Percentiles rank a stretch among this genome's conserved stretches.
These are phyloP conservation scores for Deinandra increscens DNA, from an alignment of 129 eudicot genomes.

Conservation along the genomic window DNA sequence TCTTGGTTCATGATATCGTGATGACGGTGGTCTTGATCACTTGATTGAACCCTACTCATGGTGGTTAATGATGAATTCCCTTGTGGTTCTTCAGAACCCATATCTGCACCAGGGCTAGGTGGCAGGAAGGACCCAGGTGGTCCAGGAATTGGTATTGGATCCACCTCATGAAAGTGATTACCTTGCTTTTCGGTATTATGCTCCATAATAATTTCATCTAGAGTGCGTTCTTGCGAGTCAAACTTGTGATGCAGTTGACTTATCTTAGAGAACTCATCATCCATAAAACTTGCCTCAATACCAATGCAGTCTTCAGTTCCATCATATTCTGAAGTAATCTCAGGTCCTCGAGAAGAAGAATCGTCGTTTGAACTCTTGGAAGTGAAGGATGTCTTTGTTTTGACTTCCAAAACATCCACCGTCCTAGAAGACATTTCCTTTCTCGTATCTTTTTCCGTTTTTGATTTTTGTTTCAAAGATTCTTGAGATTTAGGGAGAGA, in stretches of 20 bases:
- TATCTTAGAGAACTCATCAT: conserved; percentile 25
- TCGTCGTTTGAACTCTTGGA: conserved; percentile 32
- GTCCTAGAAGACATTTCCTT: conserved; percentile 22
- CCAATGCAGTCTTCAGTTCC: conserved; percentile 29
- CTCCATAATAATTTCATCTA: not conserved
- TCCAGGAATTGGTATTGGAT: conserved; percentile 75
- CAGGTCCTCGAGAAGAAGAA: conserved; percentile 18
- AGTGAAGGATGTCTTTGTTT: conserved; percentile 27
- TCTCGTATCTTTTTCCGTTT: conserved; percentile 16
- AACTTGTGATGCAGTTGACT: conserved; percentile 29
- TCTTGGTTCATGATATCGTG: conserved; percentile 45
- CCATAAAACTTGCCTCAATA: conserved; percentile 31
- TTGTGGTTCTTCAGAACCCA: conserved; percentile 62
- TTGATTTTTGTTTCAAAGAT: conserved; percentile 12
- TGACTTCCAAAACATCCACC: conserved; percentile 20
- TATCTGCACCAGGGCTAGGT: conserved; percentile 67
- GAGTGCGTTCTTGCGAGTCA: conserved; percentile 18
- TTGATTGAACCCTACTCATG: conserved; percentile 49
- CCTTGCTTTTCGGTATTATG: conserved; percentile 25
- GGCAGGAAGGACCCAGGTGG: conserved; percentile 94
- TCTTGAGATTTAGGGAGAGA: conserved; percentile 5
- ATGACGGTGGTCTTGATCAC: conserved; percentile 50
- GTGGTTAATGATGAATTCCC: conserved; percentile 59
- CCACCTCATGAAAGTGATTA: conserved; percentile 50
- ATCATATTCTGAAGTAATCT: conserved; percentile 26